Evolutionary conservation across 345 rosid species (phyloP), one percentile per base, ranked within the genome.

Genomic region (Bruguiera sexangula): DNA sequence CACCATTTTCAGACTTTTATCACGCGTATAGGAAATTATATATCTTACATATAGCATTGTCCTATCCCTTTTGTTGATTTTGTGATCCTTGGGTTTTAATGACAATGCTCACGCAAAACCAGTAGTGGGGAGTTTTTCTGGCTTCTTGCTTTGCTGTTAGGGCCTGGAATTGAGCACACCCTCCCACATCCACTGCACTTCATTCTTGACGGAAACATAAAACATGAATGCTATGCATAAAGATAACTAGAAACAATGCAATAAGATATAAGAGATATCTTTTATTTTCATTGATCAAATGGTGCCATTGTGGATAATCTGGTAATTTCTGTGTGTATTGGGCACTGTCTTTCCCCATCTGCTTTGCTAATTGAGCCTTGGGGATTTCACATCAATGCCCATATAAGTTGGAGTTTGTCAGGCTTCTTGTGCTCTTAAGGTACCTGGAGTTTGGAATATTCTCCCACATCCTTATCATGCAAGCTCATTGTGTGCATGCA

Each of bases 391-490:
- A 22, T 39, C 59, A 53, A 55, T 74, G 81, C 80, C 51, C 10
- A 69, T 10, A 69, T 68, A 26, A 69, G 77, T 64, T 65, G 84
- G 78, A 76, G 81, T 68, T 79, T 80, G 82, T 76, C 78, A 68
- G 83, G 83, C 71, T 82, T 78, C 69, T 66, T 83, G 83, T 76
- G 66, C 51, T 73, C 13, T 54, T 51, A 7, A 63, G 53, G 68
- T 67, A 77, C 71, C 64, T 68, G 82, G 83, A 72, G 83, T 82
- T 82, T 80, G 80, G 81, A 80, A 83, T 82, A 76, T 62, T 16
- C 79, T 76, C 74, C 74, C 22, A 81, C 74, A 66, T 83, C 11
- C 59, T 30, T 29, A 20, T 19, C 46, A 3, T 34, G 15, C 4
- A 11, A 53, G 29, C 18, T 21, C 15, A 1, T 6, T 3, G 48